Conservation (phyloP, 768 basidiomycete genomes). For the Clitopilus hobsonii region DNA sequence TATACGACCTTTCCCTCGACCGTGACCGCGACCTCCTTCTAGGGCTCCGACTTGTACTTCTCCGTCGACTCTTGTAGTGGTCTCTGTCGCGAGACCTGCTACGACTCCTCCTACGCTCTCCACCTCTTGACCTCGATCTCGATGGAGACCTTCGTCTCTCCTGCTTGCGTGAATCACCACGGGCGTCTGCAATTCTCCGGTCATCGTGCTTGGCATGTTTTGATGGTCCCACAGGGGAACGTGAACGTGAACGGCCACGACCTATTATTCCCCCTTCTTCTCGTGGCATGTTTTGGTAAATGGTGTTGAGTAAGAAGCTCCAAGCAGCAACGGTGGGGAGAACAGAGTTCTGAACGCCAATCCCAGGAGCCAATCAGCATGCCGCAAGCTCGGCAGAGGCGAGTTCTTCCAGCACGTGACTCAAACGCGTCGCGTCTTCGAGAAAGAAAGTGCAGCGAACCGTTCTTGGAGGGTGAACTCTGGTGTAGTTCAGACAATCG, state of each 20-base stretch:
- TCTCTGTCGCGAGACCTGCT: background rate
- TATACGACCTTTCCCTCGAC: background rate
- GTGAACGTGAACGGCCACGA: background rate
- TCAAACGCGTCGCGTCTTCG: background rate
- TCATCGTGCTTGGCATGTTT: background rate
- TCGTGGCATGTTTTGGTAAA: background rate
- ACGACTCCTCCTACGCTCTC: no score
- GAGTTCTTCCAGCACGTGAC: background rate
- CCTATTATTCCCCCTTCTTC: background rate
- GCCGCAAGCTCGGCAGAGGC: no score
- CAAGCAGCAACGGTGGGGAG: no score
- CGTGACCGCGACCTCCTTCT: background rate
- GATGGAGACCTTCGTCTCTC: background rate
- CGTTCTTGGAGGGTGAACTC: no score
- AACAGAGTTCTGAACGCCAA: no score
- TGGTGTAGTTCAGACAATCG: no score
- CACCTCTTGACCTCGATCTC: background rate
- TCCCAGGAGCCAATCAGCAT: no score
- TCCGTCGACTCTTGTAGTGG: no score
- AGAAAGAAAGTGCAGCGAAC: no score
- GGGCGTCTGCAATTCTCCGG: background rate
- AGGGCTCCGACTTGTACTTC: no score
- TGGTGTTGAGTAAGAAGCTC: background rate
- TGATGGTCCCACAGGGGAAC: background rate
- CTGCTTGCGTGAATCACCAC: background rate